A percentile compares a stretch with the other conserved stretches of the same genome.
Evolutionary conservation across 1,284 basidiomycete species (phyloP).

Genomic region (Moesziomyces antarcticus): DNA sequence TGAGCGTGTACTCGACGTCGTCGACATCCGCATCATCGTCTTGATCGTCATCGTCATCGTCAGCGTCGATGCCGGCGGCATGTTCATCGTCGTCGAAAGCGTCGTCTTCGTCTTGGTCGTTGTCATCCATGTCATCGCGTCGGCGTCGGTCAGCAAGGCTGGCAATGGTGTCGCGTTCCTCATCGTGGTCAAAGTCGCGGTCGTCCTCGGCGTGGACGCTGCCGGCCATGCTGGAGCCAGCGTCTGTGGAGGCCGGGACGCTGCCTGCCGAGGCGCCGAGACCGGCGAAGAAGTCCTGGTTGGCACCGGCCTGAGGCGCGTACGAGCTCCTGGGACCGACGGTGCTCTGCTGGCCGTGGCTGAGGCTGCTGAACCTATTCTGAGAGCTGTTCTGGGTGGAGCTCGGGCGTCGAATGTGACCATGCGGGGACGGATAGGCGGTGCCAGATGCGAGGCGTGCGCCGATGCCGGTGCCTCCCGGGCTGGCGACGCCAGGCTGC

Average conservation of each 20-base stretch:
- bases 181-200: constrained; percentile 33
- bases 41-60: constrained; percentile 26
- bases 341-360: constrained; percentile 40
- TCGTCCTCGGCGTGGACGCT: constrained; percentile 27
- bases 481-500: constrained; percentile 32
- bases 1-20: constrained; percentile 86
- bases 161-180: constrained; percentile 55
- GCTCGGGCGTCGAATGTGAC: constrained; percentile 51
- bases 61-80: constrained; percentile 18
- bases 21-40: constrained; percentile 35
- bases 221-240: constrained; percentile 46
- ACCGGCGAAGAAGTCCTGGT: constrained; percentile 46
- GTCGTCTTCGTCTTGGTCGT: constrained; percentile 13
- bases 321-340: constrained; percentile 31
- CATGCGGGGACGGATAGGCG: constrained; percentile 56
- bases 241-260: constrained; percentile 29
- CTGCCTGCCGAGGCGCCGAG: constrained; percentile 19
- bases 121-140: constrained; percentile 24
- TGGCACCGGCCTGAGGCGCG: constrained; percentile 7
- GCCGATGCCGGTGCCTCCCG: constrained; percentile 16
- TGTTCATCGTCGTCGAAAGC: constrained; percentile 20
- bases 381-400: constrained; percentile 16
- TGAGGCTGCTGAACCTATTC: constrained; percentile 35
- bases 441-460: constrained; percentile 11
- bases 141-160: constrained; percentile 45